Conservation (phyloP, 768 basidiomycete genomes). For the Hypholoma fasciculare region DNA sequence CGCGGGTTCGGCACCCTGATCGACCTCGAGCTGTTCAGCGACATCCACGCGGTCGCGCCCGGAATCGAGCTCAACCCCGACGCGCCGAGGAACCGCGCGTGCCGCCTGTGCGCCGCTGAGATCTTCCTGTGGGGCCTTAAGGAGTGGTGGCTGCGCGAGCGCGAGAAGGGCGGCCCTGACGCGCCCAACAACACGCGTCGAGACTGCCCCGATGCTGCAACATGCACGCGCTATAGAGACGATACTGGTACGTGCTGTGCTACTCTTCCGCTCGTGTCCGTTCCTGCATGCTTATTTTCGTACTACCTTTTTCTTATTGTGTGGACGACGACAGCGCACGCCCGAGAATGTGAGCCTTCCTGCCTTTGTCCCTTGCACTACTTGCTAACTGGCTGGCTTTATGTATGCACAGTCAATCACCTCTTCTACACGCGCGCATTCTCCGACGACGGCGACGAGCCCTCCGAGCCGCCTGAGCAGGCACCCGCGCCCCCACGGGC, state of each 20-base stretch:
- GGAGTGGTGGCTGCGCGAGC: constrained; percentile 84
- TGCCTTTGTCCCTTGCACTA: background rate
- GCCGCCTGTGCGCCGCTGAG: constrained; percentile 74
- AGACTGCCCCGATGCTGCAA: constrained; percentile 66
- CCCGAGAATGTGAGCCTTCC: constrained; percentile 65
- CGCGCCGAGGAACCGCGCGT: constrained; percentile 61
- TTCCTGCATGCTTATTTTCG: no score
- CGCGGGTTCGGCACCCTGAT: constrained; percentile 64
- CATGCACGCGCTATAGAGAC: constrained; percentile 64
- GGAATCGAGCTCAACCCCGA: constrained; percentile 57
- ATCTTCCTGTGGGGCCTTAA: constrained; percentile 73
- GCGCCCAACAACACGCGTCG: constrained; percentile 54
- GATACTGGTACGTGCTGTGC: constrained; percentile 46
- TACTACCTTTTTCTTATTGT: no score
- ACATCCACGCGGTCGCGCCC: constrained; percentile 59
- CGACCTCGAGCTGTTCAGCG: constrained; percentile 69
- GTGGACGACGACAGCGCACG: constrained; percentile 50
- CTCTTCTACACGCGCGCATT: constrained; percentile 26
- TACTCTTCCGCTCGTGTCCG: no score
- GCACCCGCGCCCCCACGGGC: background rate
- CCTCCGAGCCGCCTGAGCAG: constrained; percentile 5
- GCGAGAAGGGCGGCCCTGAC: constrained; percentile 66
- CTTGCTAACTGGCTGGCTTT: background rate
- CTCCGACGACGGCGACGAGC: constrained; percentile 5
- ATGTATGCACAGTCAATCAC: constrained; percentile 38